These are phyloP conservation scores for Candida silvicultrix DNA, from an alignment of 805 yeast genomes.

Conservation along the genomic window DNA sequence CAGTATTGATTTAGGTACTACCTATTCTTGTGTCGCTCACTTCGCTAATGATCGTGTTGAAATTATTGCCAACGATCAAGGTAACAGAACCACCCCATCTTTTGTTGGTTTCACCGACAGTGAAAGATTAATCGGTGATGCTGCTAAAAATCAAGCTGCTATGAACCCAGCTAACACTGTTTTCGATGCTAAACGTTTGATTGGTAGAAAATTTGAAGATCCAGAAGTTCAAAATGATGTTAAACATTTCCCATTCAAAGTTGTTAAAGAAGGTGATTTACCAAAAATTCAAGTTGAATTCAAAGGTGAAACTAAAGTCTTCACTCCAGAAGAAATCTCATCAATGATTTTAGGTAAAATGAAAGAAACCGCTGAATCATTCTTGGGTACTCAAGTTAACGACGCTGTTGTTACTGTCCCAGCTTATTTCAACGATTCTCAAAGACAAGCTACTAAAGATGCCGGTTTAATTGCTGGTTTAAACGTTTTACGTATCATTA, in stretches of 20 bases:
- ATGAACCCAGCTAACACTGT: constrained; percentile 81
- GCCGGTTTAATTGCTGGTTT: constrained; percentile 91
- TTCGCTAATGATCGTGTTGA: constrained; percentile 84
- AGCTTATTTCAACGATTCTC: constrained; percentile 90
- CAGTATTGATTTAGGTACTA: constrained; percentile 94
- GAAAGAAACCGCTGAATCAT: constrained; percentile 91
- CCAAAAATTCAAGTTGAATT: constrained; percentile 76
- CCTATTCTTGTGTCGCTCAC: constrained; percentile 94
- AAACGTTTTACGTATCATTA: constrained; percentile 81
- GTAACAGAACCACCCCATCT: constrained; percentile 95
- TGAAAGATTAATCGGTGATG: constrained; percentile 92
- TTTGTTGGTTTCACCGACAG: constrained; percentile 90
- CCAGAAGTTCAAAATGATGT: constrained; percentile 73
- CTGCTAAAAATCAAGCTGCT: constrained; percentile 95
- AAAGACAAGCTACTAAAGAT: constrained; percentile 91
- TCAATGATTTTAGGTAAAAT: constrained; percentile 89
- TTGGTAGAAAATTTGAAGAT: constrained; percentile 78
- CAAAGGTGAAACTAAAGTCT: constrained; percentile 67
- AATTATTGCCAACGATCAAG: constrained; percentile 92
- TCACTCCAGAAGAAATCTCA: constrained; percentile 90
- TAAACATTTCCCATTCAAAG: constrained; percentile 75
- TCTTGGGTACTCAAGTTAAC: constrained; percentile 75
- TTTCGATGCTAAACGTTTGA: constrained; percentile 87
- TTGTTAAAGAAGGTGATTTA: constrained; percentile 67
- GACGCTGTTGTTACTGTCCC: constrained; percentile 93